Conservation (phyloP, 768 basidiomycete species). For the Holtermanniella nyarrowii region DNA sequence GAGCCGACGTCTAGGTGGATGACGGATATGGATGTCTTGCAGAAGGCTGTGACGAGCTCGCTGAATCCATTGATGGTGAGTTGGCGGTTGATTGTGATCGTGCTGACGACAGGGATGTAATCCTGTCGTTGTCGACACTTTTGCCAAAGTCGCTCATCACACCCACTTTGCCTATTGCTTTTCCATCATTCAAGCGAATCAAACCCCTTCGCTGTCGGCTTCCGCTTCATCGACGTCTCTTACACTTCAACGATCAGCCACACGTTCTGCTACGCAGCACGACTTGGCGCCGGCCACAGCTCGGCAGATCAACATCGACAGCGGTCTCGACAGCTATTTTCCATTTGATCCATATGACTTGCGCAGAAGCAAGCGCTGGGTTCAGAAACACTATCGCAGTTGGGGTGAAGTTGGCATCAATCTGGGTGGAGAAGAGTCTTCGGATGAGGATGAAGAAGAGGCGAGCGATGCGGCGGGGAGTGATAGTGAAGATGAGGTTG, state of each 20-base stretch:
- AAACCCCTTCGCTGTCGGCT: slow-evolving; percentile 42
- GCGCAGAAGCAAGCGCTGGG: slow-evolving; percentile 62
- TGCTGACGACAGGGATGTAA: slow-evolving; percentile 63
- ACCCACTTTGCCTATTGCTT: slow-evolving; percentile 91
- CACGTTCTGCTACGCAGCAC: slow-evolving; percentile 7
- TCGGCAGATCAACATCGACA: slow-evolving; percentile 41
- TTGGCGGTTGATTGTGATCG: neutral
- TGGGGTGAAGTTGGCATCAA: slow-evolving; percentile 71
- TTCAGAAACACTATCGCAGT: slow-evolving; percentile 76
- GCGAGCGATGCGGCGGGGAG: slow-evolving; percentile 36
- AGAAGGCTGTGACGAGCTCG: slow-evolving; percentile 65
- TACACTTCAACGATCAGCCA: slow-evolving; percentile 11
- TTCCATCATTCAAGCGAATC: slow-evolving; percentile 81
- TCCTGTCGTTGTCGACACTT: slow-evolving; percentile 78
- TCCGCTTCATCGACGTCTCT: slow-evolving; percentile 11
- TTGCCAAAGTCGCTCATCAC: slow-evolving; percentile 81
- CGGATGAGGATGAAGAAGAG: slow-evolving; percentile 51
- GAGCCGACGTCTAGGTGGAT: slow-evolving; percentile 62
- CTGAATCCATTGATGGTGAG: slow-evolving; percentile 81
- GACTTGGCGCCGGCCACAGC: slow-evolving; percentile 20
- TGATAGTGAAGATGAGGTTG: slow-evolving; percentile 10
- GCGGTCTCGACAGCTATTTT: slow-evolving; percentile 86
- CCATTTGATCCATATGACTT: slow-evolving; percentile 96
- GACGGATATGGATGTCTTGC: slow-evolving; percentile 62
- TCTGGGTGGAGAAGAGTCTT: slow-evolving; percentile 61